Evolutionary conservation across 129 eudicot genomes (phyloP).

Genomic region (Daucus carota): DNA sequence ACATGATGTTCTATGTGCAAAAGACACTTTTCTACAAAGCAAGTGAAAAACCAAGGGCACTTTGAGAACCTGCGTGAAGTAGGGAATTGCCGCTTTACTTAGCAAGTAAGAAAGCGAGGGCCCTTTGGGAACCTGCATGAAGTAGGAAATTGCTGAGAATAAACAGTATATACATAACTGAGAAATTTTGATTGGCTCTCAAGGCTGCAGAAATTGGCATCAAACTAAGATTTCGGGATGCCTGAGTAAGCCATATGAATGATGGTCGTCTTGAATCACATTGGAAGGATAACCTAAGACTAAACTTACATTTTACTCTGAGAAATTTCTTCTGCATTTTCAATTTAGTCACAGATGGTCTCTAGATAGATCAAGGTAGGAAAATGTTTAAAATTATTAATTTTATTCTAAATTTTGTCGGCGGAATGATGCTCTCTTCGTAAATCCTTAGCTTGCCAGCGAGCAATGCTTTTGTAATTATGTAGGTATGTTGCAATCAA

Average conservation of each 20-base stretch:
- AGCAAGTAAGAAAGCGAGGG: slow-evolving; percentile 35
- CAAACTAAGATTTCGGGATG: neutral
- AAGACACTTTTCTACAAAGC: slow-evolving; percentile 72
- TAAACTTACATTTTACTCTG: neutral
- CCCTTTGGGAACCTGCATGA: slow-evolving; percentile 18
- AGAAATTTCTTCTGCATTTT: neutral
- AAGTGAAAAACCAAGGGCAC: slow-evolving; percentile 31
- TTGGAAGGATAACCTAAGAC: neutral
- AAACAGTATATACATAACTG: neutral
- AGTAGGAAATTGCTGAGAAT: neutral
- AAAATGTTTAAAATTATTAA: neutral
- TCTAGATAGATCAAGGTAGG: neutral
- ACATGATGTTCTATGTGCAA: slow-evolving; percentile 96
- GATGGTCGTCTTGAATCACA: neutral
- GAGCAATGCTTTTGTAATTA: neutral
- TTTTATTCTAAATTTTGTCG: neutral
- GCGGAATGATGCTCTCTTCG: slow-evolving; percentile 11
- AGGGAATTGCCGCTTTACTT: slow-evolving; percentile 26
- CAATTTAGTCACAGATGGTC: slow-evolving; percentile 5
- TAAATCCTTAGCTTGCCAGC: slow-evolving; percentile 3
- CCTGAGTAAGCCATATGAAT: neutral
- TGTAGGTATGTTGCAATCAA: neutral
- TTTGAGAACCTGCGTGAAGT: slow-evolving; percentile 16
- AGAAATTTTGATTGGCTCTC: neutral
- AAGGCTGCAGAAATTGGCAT: slow-evolving; percentile 1